phyloP scores from a whole-genome alignment of 768 basidiomycete genomes.

The Hericium rajendrae region DNA sequence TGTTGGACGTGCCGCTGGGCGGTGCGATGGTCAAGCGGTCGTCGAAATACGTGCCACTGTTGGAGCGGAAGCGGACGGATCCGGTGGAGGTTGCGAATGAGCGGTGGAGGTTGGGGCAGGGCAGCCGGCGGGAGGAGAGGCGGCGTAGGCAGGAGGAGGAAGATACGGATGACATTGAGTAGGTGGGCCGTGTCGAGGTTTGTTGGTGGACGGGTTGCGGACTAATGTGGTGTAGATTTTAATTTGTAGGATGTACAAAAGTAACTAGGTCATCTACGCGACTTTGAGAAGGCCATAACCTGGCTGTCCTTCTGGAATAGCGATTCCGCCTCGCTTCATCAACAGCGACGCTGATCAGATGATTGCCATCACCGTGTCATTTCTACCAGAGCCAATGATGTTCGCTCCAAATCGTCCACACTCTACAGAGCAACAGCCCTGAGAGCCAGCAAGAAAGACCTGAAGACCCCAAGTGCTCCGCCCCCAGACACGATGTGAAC shows the following conservation, averaged over 20 bases:
- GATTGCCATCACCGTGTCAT: too few species aligned
- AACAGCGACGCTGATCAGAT: too few species aligned
- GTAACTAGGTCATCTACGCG: neutral
- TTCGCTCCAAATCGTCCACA: too few species aligned
- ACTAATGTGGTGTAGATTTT: neutral
- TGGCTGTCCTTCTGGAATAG: too few species aligned
- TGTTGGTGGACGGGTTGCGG: too few species aligned
- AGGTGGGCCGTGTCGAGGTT: neutral
- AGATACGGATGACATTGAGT: neutral
- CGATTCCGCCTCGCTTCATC: too few species aligned
- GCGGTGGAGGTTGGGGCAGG: slow-evolving; percentile 67
- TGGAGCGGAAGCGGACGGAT: slow-evolving; percentile 60
- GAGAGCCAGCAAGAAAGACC: too few species aligned
- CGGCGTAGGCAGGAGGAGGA: neutral
- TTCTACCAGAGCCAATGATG: too few species aligned
- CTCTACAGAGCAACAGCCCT: too few species aligned
- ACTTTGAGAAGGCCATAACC: too few species aligned
- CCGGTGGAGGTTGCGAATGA: slow-evolving; percentile 67
- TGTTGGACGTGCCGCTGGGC: slow-evolving; percentile 54
- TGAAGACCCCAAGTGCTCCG: too few species aligned
- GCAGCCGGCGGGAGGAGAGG: slow-evolving; percentile 29
- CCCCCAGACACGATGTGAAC: too few species aligned
- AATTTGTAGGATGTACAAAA: neutral
- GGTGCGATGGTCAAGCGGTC: slow-evolving; percentile 57
- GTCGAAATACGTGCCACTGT: slow-evolving; percentile 55